These are phyloP conservation scores for Diutina ranongensis DNA, from an alignment of 1,139 yeast species.

Conservation along the genomic window DNA sequence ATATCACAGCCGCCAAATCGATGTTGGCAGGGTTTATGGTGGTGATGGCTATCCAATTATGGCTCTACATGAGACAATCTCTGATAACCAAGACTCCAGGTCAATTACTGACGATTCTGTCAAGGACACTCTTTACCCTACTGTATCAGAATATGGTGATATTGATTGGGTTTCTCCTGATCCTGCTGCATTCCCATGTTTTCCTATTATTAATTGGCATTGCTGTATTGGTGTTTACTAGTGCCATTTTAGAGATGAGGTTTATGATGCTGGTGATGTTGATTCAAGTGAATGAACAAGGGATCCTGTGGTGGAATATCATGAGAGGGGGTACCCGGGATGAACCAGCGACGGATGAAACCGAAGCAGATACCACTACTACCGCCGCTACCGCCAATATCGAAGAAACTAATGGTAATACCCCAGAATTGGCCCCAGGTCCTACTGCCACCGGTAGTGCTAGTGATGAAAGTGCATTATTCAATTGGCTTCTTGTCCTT, in stretches of 20 bases:
- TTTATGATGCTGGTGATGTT: conserved; percentile 59
- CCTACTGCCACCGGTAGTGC: conserved; percentile 5
- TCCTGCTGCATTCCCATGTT: conserved; percentile 40
- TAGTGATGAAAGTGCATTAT: conserved; percentile 40
- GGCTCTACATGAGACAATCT: conserved; percentile 46
- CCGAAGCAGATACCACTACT: conserved; percentile 8
- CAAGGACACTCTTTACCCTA: conserved; percentile 9
- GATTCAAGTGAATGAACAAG: conserved; percentile 66
- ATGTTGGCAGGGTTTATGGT: conserved; percentile 36
- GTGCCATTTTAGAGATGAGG: conserved; percentile 68
- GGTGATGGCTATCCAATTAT: conserved; percentile 25
- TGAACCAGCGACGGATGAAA: conserved; percentile 12
- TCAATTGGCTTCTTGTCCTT: conserved; percentile 52
- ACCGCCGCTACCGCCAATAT: neutral
- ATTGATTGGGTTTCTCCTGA: conserved; percentile 48
- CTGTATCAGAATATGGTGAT: conserved; percentile 69
- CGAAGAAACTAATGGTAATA: conserved; percentile 7
- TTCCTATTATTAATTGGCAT: conserved; percentile 60
- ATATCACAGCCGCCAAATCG: conserved; percentile 28
- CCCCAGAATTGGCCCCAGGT: conserved; percentile 10
- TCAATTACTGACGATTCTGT: conserved; percentile 36
- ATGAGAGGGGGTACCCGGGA: conserved; percentile 29
- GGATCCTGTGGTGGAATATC: conserved; percentile 53
- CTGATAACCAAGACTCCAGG: conserved; percentile 69
- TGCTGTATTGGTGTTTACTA: conserved; percentile 59